Base-by-base conservation (phyloP, 805 yeast species). In the Candida ipomoeae region DNA sequence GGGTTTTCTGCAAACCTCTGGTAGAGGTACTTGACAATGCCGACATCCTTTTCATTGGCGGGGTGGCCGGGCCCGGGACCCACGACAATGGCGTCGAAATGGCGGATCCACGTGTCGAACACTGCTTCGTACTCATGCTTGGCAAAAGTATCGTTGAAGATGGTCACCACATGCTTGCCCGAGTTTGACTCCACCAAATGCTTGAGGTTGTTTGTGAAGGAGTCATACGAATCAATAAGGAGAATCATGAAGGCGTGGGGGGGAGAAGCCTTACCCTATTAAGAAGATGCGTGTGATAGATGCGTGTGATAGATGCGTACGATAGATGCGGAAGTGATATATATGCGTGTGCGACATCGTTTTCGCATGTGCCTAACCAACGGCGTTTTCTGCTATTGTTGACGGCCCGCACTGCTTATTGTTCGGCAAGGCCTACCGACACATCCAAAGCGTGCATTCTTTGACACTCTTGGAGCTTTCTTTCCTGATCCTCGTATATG, bases 61-160 rank as follows among this genome's bases (percentile, higher is more conserved):
- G 99, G 99, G 58, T 87, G 82, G 0, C 99, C 99, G 0, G 99
- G 99, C 0, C 99, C 99, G 0, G 99, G 99, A 0, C 99, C 99
- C 7, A 94, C 76, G 0, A 94, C 82, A 2, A 94, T 74, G 33
- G 89, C 89, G 51, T 87, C 89, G 56, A 89, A 83, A 6, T 71
- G 61, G 0, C 75, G 71, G 17, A 88, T 61, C 51, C 77, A 73
- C 1, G 60, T 51, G 5, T 58, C 56, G 44, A 86, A 70, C 32
- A 72, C 73, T 0, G 55, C 45, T 3, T 64, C 62, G 51, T 64
- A 71, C 6, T 66, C 62, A 20, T 53, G 57, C 18, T 66, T 62
- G 10, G 58, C 37, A 48, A 79, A 69, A 0, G 84, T 68, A 61
- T 87, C 89, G 63, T 84, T 83, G 60, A 83, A 87, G 33, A 85